Conservation (phyloP, 176 grass and related monocot species). For the Carex parvula region DNA sequence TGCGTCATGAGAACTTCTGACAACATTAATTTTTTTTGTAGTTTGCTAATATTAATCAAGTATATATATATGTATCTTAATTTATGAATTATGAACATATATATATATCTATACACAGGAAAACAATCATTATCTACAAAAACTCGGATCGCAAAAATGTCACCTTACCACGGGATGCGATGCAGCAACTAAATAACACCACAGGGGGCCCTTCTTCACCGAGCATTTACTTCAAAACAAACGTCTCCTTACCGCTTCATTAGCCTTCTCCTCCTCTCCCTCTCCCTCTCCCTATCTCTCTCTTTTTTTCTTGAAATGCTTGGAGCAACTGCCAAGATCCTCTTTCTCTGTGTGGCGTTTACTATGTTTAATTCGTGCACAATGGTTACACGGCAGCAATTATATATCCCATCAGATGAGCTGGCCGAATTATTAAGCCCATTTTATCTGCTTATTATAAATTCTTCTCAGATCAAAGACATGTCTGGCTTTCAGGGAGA, state of each 20-base stretch:
- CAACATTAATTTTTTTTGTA: background rate
- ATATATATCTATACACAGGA: background rate
- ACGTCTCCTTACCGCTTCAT: background rate
- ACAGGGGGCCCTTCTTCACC: too few relatives aligned
- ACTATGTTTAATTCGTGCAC: background rate
- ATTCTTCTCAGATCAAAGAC: background rate
- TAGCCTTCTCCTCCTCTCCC: background rate
- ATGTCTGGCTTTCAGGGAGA: slow-evolving; percentile 6
- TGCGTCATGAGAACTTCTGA: background rate
- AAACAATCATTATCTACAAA: background rate
- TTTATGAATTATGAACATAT: too few relatives aligned
- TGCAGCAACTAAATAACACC: background rate
- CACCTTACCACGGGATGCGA: background rate
- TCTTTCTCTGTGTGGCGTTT: background rate
- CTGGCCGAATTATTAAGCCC: background rate
- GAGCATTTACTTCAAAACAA: too few relatives aligned
- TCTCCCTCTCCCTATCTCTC: background rate
- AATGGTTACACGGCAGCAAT: background rate
- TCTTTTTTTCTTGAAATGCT: background rate
- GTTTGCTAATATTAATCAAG: background rate
- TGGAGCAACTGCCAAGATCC: background rate
- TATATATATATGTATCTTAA: background rate
- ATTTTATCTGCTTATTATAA: background rate
- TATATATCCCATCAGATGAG: background rate
- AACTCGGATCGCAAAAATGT: background rate